These are phyloP conservation scores for Apiotrichum veenhuisii DNA, from an alignment of 1,284 basidiomycete genomes.

Conservation along the genomic window DNA sequence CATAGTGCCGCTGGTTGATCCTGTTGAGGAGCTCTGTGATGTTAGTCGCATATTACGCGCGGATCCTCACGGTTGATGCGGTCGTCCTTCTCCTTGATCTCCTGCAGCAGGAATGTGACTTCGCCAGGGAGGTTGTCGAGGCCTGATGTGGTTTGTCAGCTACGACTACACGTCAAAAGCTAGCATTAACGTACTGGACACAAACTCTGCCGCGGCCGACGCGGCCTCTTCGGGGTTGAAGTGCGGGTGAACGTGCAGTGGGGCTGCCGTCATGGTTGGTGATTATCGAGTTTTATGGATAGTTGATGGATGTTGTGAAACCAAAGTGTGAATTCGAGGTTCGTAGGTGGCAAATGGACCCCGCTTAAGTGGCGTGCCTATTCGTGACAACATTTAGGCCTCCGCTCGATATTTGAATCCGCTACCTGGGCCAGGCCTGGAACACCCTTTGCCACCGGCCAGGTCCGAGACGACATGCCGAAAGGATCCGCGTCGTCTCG, in stretches of 20 bases:
- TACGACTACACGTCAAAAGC: not conserved
- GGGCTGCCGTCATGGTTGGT: slow-evolving; percentile 6
- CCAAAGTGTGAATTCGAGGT: slow-evolving; percentile 4
- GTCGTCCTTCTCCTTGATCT: slow-evolving; percentile 58
- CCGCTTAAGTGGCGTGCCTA: not conserved
- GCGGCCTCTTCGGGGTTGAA: slow-evolving; percentile 64
- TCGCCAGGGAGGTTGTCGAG: slow-evolving; percentile 72
- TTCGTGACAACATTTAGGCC: not conserved
- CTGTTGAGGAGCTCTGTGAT: slow-evolving; percentile 32
- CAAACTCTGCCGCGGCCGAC: slow-evolving; percentile 63
- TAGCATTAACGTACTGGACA: slow-evolving; percentile 57
- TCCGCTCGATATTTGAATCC: no score
- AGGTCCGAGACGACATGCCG: not conserved
- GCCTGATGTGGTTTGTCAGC: slow-evolving; percentile 51
- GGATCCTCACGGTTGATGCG: slow-evolving; percentile 43
- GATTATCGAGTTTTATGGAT: not conserved
- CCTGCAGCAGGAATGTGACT: slow-evolving; percentile 65
- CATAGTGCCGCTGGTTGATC: slow-evolving; percentile 41
- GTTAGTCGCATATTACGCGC: not conserved
- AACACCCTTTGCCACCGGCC: not conserved
- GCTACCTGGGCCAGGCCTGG: no score
- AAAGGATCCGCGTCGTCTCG: not conserved
- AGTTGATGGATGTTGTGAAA: not conserved
- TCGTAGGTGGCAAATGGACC: slow-evolving; percentile 3
- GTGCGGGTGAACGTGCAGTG: slow-evolving; percentile 35